Conservation (phyloP, 306 rosid genomes). For the Vigna nakashimae region DNA sequence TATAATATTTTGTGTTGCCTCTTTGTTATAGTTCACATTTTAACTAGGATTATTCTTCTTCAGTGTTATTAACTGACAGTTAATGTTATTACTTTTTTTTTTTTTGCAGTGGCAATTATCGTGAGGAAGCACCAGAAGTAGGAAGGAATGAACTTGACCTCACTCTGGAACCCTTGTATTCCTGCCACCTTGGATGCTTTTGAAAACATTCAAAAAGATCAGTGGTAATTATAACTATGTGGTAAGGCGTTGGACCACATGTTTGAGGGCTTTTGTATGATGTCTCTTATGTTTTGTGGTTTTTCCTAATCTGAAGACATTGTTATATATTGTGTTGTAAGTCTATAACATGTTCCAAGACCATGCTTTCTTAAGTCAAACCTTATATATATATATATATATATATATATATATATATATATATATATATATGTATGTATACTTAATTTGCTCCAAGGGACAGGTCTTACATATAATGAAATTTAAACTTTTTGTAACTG, state of each 20-base stretch:
- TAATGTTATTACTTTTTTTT: neutral
- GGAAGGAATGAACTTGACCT: slow-evolving; percentile 80
- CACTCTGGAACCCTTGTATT: slow-evolving; percentile 70
- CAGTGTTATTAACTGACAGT: neutral
- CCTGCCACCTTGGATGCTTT: slow-evolving; percentile 77
- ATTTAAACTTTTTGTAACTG: neutral
- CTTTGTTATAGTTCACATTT: neutral
- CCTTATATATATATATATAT: slow-evolving; percentile 3
- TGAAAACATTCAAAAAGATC: slow-evolving; percentile 28
- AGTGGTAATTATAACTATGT: neutral
- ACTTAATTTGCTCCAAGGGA: slow-evolving; percentile 31
- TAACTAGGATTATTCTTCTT: neutral
- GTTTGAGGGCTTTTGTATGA: slow-evolving; percentile 43
- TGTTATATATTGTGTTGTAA: slow-evolving; percentile 27
- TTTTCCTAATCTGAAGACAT: slow-evolving; percentile 30
- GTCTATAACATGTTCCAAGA: slow-evolving; percentile 15
- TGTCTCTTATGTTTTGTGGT: slow-evolving; percentile 14
- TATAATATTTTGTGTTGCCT: too few species aligned
- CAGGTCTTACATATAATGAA: slow-evolving; percentile 20
- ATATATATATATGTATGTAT: neutral
- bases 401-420: neutral
- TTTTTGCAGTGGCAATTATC: slow-evolving; percentile 61
- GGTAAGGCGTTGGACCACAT: slow-evolving; percentile 29
- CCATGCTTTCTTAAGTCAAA: slow-evolving; percentile 25
- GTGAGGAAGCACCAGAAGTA: slow-evolving; percentile 53